Base-by-base conservation (phyloP, 129 eudicot species). In the Escallonia rubra region DNA sequence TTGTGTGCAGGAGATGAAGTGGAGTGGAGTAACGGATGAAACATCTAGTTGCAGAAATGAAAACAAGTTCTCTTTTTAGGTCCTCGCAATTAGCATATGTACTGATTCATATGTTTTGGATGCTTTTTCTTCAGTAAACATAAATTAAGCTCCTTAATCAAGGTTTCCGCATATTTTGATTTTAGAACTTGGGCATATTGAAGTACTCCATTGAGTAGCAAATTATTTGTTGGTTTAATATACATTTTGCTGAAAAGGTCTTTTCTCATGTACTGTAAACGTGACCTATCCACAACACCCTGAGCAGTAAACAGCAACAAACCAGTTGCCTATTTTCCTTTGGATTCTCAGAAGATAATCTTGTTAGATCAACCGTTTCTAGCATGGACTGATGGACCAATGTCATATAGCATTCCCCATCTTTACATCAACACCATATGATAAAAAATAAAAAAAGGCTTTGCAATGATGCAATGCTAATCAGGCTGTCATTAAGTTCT, bases 1-100 rank as follows among this genome's bases (percentile, higher is more conserved):
- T 15, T 43, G 23, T 69, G 42, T 68, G 64, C 74, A 70, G 50
- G 47, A 34, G 41, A 7, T 58, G 38, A 70, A 23, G 38, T 48
- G 6, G 43, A 62, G 4, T 5, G 34, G 34, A 23, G 34, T 23
- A 62, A n/a, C 12, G 16, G n/a, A 43, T 40, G 34, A 14, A 5
- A 2, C 2, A 8, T 6, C 8, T 11, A 11, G 4, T 43, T 40
- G 64, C 64, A 60, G 48, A 9, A 38, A 43, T 4, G 23, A 11
- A 42, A 43, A 9, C 9, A 43, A 62, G 8, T 43, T 1, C 3
- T 12, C n/a, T 12, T 12, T 43, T 62, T 6, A 43, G 34, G 13
- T 5, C 6, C 10, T 8, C 45, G 40, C 6, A 9, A 2, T n/a
- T 47, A 9, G 43, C 3, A 64, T 2, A 3, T 42, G 34, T 43